A percentile compares a stretch with the other conserved stretches of the same genome.
These are phyloP conservation scores for Escovopsis weberi DNA, from an alignment of 2,329 filamentous ascomycete species.

Conservation along the genomic window DNA sequence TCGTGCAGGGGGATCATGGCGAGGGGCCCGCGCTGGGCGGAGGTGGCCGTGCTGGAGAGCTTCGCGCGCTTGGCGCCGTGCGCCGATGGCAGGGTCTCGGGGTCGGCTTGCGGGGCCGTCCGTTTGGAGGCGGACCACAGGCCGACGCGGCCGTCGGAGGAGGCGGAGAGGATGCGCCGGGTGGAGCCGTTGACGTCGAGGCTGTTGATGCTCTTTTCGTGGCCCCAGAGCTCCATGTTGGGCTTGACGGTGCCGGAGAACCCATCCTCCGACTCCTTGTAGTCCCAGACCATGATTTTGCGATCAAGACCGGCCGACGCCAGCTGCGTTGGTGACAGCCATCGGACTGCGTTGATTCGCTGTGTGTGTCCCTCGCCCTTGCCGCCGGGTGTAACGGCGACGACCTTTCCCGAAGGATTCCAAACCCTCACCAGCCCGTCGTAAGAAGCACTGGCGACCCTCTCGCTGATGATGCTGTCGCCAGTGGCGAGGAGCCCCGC, in stretches of 20 bases:
- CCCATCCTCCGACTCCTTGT: constrained; percentile 49
- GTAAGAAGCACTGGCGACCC: constrained; percentile 84
- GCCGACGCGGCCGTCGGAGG: constrained; percentile 69
- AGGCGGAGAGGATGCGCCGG: constrained; percentile 71
- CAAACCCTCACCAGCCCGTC: constrained; percentile 81
- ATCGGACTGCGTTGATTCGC: constrained; percentile 69
- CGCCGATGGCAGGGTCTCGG: constrained; percentile 51
- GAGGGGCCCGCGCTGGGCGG: constrained; percentile 66
- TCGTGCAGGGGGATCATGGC: constrained; percentile 58
- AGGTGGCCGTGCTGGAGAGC: constrained; percentile 27
- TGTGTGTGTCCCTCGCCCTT: constrained; percentile 59
- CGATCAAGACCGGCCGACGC: constrained; percentile 75
- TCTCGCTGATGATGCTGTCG: constrained; percentile 17
- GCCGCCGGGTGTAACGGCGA: constrained; percentile 58
- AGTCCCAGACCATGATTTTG: constrained; percentile 82
- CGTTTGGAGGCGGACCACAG: constrained; percentile 76
- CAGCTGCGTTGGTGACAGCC: constrained; percentile 63
- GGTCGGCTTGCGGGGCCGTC: constrained; percentile 58
- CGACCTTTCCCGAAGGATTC: constrained; percentile 74
- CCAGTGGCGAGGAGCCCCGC: constrained; percentile 33
- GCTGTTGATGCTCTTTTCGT: constrained; percentile 59
- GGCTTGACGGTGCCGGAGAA: constrained; percentile 51
- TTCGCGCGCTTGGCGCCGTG: constrained; percentile 67
- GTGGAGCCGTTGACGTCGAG: constrained; percentile 60
- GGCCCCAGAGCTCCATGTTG: constrained; percentile 70